Conservation (phyloP, 2,329 filamentous ascomycete species). For the Macrophomina tecta region DNA sequence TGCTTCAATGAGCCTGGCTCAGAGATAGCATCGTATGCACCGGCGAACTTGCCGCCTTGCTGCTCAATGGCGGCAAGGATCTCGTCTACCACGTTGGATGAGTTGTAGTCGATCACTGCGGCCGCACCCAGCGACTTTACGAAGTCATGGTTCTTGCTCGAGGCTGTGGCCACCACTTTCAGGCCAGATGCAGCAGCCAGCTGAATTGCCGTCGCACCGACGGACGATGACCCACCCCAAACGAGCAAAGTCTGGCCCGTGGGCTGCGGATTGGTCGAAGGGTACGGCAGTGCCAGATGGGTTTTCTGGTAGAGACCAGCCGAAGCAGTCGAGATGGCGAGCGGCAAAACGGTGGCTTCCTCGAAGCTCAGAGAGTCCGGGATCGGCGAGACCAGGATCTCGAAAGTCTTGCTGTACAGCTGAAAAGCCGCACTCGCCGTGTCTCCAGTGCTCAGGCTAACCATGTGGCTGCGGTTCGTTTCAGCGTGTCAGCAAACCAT, state of each 20-base stretch:
- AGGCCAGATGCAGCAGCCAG: slow-evolving; percentile 44
- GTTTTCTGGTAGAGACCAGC: slow-evolving; percentile 50
- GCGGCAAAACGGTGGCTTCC: slow-evolving; percentile 50
- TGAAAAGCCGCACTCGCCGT: slow-evolving; percentile 40
- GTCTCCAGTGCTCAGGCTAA: slow-evolving; percentile 36
- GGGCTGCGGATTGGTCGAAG: slow-evolving; percentile 39
- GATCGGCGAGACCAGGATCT: slow-evolving; percentile 45
- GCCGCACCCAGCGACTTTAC: slow-evolving; percentile 39
- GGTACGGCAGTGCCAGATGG: slow-evolving; percentile 47
- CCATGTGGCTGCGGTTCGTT: slow-evolving; percentile 1
- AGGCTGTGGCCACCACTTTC: slow-evolving; percentile 42
- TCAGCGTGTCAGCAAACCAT: background rate
- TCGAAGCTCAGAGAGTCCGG: slow-evolving; percentile 47
- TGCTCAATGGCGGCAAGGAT: slow-evolving; percentile 43
- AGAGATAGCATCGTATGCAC: slow-evolving; percentile 47
- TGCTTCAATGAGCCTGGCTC: slow-evolving; percentile 1
- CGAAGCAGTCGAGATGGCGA: slow-evolving; percentile 52
- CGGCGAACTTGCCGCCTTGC: slow-evolving; percentile 44
- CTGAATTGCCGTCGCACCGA: slow-evolving; percentile 43
- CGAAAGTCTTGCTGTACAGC: slow-evolving; percentile 41
- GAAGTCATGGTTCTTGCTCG: slow-evolving; percentile 41
- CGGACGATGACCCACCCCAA: slow-evolving; percentile 46
- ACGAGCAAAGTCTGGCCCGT: slow-evolving; percentile 47
- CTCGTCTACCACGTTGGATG: slow-evolving; percentile 41
- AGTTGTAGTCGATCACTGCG: slow-evolving; percentile 43